Evolutionary conservation across 345 rosid species (phyloP).

Genomic region (Raphanus sativus): DNA sequence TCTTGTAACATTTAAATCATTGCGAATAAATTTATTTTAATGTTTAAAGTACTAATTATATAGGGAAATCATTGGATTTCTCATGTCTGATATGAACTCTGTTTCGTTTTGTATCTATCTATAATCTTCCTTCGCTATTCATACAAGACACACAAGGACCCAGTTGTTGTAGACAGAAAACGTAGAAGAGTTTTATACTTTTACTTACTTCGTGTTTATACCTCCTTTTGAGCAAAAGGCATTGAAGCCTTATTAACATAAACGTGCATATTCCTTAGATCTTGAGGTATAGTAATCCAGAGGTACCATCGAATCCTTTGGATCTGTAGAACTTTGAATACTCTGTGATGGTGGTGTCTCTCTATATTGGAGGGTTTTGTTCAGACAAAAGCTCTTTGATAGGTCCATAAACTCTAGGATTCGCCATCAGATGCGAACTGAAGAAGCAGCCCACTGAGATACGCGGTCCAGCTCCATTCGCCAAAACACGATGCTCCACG

Average conservation of each 20-base stretch:
- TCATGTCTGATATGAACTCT: background rate
- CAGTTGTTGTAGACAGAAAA: background rate
- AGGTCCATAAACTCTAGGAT: slow-evolving; percentile 36
- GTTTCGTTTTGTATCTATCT: background rate
- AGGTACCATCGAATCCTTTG: slow-evolving; percentile 41
- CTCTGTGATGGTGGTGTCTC: slow-evolving; percentile 40
- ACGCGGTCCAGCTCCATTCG: slow-evolving; percentile 44
- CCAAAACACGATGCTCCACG: slow-evolving; percentile 49
- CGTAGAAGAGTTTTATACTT: no score
- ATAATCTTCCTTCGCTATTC: background rate
- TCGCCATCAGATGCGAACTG: slow-evolving; percentile 25
- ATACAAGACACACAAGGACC: background rate
- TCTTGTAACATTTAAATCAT: background rate
- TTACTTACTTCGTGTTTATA: no score
- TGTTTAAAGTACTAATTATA: background rate
- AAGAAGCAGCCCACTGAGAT: slow-evolving; percentile 39
- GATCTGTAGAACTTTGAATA: slow-evolving; percentile 28
- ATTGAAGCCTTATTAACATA: no score
- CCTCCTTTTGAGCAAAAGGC: no score
- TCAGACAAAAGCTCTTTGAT: slow-evolving; percentile 42
- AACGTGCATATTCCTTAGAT: slow-evolving; percentile 17
- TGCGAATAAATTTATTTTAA: background rate
- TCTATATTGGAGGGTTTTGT: slow-evolving; percentile 35
- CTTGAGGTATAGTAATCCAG: slow-evolving; percentile 38
- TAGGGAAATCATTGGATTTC: background rate